phyloP scores from a whole-genome alignment of 352 stramenopile species.

The Thalassiosira mediterranea region DNA sequence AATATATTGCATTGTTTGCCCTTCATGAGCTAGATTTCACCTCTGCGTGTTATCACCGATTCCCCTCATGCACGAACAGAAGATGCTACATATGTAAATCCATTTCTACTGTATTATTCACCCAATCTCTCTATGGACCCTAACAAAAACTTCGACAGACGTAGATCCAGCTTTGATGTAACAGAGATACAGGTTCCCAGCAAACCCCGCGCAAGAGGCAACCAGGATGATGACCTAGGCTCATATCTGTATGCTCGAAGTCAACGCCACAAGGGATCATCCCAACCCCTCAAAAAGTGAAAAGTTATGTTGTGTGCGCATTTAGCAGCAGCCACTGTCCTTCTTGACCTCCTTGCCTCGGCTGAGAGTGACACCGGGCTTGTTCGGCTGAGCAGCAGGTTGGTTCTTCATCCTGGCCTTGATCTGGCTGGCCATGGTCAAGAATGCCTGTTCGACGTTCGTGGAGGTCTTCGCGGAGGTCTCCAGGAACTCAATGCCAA shows the following conservation, averaged over 20 bases:
- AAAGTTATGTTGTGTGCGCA: constrained; percentile 7
- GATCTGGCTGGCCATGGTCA: constrained; percentile 98
- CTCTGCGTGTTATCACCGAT: no score
- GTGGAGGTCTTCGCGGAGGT: constrained; percentile 98
- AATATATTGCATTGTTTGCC: no score
- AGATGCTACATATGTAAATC: no score
- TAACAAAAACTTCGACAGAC: no score
- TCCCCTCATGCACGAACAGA: no score
- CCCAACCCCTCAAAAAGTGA: constrained; percentile 6
- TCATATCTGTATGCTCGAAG: not conserved
- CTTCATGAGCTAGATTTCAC: no score
- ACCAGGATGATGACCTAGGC: no score
- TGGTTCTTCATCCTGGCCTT: constrained; percentile 89
- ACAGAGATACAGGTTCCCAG: no score
- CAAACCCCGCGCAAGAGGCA: no score
- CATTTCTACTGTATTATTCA: no score
- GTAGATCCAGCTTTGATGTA: no score
- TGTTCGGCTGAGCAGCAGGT: constrained; percentile 63
- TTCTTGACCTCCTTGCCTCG: constrained; percentile 57
- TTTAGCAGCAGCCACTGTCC: constrained; percentile 56
- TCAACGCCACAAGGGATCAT: not conserved
- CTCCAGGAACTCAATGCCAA: constrained; percentile 98
- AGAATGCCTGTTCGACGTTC: constrained; percentile 99
- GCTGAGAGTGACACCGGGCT: constrained; percentile 55
- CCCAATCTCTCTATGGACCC: no score